A percentile compares a stretch with the other conserved stretches of the same genome.
These are phyloP conservation scores for Mycena indigotica DNA, from an alignment of 768 basidiomycete species.

Conservation along the genomic window DNA sequence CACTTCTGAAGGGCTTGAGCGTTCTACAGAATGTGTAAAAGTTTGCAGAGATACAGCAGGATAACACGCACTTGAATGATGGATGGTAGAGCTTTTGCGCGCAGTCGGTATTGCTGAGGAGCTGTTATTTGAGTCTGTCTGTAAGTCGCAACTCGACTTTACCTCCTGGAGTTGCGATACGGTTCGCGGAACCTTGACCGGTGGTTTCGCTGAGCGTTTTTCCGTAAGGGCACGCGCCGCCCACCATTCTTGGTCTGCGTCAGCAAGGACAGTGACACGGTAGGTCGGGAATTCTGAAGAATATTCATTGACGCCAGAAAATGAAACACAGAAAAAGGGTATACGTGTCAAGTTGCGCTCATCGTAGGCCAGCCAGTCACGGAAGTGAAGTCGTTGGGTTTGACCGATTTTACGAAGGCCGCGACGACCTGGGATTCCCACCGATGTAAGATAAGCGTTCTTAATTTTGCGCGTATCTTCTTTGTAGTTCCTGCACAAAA, in stretches of 20 bases:
- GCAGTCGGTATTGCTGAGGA: constrained; percentile 14
- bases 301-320: not conserved
- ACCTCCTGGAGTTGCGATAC: constrained; percentile 4
- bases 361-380: constrained; percentile 12
- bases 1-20: constrained; percentile 6
- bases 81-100: constrained; percentile 2
- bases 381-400: constrained; percentile 12
- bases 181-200: constrained; percentile 1
- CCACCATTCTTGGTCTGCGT: constrained; percentile 15
- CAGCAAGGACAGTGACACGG: not conserved
- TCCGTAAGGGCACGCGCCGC: constrained; percentile 13
- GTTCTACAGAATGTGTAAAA: constrained; percentile 1
- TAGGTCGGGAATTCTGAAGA: constrained; percentile 3
- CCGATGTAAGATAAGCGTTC: constrained; percentile 12
- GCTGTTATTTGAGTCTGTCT: too few species aligned
- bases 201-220: not conserved
- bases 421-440: constrained; percentile 5
- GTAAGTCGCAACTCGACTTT: not conserved
- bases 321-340: not conserved
- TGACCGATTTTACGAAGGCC: constrained; percentile 13
- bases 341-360: constrained; percentile 10
- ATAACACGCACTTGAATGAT: constrained; percentile 6
- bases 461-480: constrained; percentile 1
- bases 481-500: constrained; percentile 12
- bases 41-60: not conserved